Percentiles rank a stretch among this genome's conserved stretches.
Conservation (phyloP, 305 asterid genomes). For the Plantago coronopus region DNA sequence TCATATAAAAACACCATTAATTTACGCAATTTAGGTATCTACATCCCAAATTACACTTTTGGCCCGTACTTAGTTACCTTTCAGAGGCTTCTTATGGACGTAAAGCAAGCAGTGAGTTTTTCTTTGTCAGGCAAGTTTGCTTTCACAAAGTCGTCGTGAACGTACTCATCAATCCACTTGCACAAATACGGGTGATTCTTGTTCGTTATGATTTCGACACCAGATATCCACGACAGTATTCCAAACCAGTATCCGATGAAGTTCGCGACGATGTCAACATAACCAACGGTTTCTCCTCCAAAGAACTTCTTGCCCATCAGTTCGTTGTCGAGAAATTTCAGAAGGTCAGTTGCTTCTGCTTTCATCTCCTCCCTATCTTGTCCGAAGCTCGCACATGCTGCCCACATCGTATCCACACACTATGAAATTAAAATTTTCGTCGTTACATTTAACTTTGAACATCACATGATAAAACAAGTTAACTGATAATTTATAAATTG, state of each 20-base stretch:
- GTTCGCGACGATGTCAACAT: conserved; percentile 24
- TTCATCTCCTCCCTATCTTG: conserved; percentile 26
- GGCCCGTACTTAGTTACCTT: not conserved
- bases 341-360: conserved; percentile 13
- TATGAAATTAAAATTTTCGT: not conserved
- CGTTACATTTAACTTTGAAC: no score
- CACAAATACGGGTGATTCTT: conserved; percentile 21
- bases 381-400: not conserved
- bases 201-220: conserved; percentile 13
- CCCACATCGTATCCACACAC: conserved; percentile 11
- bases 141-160: conserved; percentile 9
- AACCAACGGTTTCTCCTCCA: conserved; percentile 24
- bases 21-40: no score
- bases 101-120: not conserved
- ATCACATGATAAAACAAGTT: no score
- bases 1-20: no score
- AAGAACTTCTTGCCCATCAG: conserved; percentile 22
- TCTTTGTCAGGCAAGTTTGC: conserved; percentile 13
- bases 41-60: no score
- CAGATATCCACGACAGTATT: conserved; percentile 9
- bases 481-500: no score
- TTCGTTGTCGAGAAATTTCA: conserved; percentile 23
- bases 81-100: no score
- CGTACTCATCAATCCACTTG: conserved; percentile 19
- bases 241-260: conserved; percentile 19